Conservation (phyloP, 1,139 yeast genomes). For the Kurtzmaniella quercitrusa region DNA sequence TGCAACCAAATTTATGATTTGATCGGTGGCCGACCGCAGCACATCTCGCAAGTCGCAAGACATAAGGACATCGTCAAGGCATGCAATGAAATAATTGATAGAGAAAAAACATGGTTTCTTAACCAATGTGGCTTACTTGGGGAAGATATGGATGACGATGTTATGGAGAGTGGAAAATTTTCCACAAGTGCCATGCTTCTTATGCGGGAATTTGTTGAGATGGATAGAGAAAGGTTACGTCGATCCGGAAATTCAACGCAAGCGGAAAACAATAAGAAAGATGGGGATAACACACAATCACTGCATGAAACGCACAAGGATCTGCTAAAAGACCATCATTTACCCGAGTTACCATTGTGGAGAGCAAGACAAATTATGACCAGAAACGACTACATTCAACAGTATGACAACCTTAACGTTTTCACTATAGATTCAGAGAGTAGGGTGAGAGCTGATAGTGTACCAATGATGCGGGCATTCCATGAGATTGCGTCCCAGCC, state of each 20-base stretch:
- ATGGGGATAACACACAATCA: constrained; percentile 12
- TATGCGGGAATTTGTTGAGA: constrained; percentile 66
- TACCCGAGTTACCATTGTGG: constrained; percentile 80
- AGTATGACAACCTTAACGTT: constrained; percentile 68
- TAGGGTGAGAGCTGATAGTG: constrained; percentile 74
- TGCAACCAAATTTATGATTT: constrained; percentile 62
- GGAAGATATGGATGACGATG: constrained; percentile 81
- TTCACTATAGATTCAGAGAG: constrained; percentile 76
- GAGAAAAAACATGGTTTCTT: constrained; percentile 82
- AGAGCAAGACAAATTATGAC: constrained; percentile 84
- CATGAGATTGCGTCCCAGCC: constrained; percentile 73
- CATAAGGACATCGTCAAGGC: constrained; percentile 59
- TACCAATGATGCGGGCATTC: constrained; percentile 88
- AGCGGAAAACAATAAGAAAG: constrained; percentile 14
- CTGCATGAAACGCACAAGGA: constrained; percentile 7
- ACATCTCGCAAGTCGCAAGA: constrained; percentile 68
- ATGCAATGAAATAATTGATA: constrained; percentile 66
- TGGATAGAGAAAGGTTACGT: constrained; percentile 46
- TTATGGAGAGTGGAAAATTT: constrained; percentile 81
- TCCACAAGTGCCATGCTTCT: constrained; percentile 73
- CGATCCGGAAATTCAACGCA: constrained; percentile 20
- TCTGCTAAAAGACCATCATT: constrained; percentile 38
- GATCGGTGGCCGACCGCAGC: constrained; percentile 85
- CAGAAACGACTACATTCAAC: constrained; percentile 73
- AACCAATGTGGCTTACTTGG: constrained; percentile 81